Evolutionary conservation across 768 basidiomycete genomes (phyloP).

Genomic region (Russula sp.): DNA sequence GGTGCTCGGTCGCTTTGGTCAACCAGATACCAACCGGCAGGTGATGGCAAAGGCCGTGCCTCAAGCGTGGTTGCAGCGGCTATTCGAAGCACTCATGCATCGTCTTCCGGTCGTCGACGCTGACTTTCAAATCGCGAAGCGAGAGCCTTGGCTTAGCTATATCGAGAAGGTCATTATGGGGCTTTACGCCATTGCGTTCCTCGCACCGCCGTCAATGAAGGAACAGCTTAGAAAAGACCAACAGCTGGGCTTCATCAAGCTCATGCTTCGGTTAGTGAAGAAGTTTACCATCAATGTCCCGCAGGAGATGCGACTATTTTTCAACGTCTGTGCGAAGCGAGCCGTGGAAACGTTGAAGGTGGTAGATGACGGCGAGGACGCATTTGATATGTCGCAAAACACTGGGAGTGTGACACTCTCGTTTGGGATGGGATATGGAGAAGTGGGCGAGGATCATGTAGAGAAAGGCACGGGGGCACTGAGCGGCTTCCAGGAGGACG

Average conservation of each 20-base stretch:
- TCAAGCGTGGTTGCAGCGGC: slow-evolving; percentile 44
- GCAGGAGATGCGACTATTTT: slow-evolving; percentile 46
- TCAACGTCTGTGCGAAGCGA: slow-evolving; percentile 51
- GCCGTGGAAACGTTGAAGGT: slow-evolving; percentile 73
- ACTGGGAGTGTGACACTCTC: slow-evolving; percentile 51
- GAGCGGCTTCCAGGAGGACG: slow-evolving; percentile 58
- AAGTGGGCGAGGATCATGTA: slow-evolving; percentile 52
- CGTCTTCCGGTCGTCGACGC: slow-evolving; percentile 74
- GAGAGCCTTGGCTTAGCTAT: slow-evolving; percentile 69
- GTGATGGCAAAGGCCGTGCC: slow-evolving; percentile 58
- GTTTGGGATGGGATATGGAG: slow-evolving; percentile 84
- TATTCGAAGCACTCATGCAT: slow-evolving; percentile 68
- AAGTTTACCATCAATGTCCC: slow-evolving; percentile 47
- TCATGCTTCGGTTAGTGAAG: slow-evolving; percentile 67
- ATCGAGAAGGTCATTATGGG: slow-evolving; percentile 72
- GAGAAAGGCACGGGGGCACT: slow-evolving; percentile 73
- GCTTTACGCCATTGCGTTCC: slow-evolving; percentile 82
- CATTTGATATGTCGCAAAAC: slow-evolving; percentile 60
- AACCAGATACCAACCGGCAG: slow-evolving; percentile 71
- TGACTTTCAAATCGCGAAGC: slow-evolving; percentile 60
- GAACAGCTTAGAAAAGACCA: slow-evolving; percentile 57
- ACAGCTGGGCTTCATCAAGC: slow-evolving; percentile 55
- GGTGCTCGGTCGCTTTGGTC: slow-evolving; percentile 70
- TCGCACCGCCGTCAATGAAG: slow-evolving; percentile 72
- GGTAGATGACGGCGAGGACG: slow-evolving; percentile 67